Evolutionary conservation across 2,329 filamentous ascomycete species (phyloP).

Genomic region (Aspergillus phoenicis): DNA sequence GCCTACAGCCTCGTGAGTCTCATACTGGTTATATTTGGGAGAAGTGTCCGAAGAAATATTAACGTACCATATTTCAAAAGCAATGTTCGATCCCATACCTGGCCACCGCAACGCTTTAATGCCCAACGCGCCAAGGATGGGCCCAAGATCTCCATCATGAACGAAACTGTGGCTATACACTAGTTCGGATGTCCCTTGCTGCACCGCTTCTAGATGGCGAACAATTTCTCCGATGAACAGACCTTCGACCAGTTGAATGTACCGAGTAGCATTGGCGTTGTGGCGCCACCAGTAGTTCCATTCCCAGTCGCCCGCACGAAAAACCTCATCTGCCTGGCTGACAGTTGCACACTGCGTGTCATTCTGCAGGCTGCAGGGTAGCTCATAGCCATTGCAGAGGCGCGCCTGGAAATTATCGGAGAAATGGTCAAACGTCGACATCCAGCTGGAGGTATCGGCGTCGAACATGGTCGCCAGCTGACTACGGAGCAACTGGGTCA

Average conservation of each 20-base stretch:
- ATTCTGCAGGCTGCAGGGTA: slow-evolving; percentile 37
- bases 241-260: slow-evolving; percentile 42
- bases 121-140: slow-evolving; percentile 38
- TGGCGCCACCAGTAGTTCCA: slow-evolving; percentile 46
- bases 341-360: slow-evolving; percentile 34
- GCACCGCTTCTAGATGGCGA: slow-evolving; percentile 33
- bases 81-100: slow-evolving; percentile 44
- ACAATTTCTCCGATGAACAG: slow-evolving; percentile 43
- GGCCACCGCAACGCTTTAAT: slow-evolving; percentile 43
- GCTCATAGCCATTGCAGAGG: slow-evolving; percentile 43
- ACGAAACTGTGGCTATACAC: slow-evolving; percentile 41
- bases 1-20: slow-evolving; percentile 18
- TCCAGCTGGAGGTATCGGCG: slow-evolving; percentile 34
- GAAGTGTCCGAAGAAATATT: neutral
- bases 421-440: slow-evolving; percentile 43
- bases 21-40: accelerated
- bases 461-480: slow-evolving; percentile 37
- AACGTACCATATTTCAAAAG: slow-evolving; percentile 42
- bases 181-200: slow-evolving; percentile 23
- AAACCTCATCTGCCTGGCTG: slow-evolving; percentile 39
- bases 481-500: slow-evolving; percentile 34
- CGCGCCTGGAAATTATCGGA: slow-evolving; percentile 46
- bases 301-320: slow-evolving; percentile 46
- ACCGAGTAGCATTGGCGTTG: slow-evolving; percentile 37
- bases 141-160: slow-evolving; percentile 44